Evolutionary conservation across 495 filamentous ascomycete species (phyloP).

Genomic region (Antarctomyces pellizariae): DNA sequence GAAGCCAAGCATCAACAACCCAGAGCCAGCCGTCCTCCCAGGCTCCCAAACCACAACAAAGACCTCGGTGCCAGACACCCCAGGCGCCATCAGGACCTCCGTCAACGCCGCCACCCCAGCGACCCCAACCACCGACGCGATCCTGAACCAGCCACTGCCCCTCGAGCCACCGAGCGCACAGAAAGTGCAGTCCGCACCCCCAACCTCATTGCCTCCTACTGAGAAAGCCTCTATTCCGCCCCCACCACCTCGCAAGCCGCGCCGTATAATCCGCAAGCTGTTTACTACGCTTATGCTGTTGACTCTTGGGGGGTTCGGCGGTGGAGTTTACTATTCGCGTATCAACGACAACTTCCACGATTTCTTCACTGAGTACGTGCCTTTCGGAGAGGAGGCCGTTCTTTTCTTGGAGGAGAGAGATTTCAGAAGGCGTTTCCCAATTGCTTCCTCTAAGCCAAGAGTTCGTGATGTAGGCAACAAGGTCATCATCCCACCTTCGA

Average conservation of each 20-base stretch:
- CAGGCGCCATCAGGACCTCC: conserved; percentile 17
- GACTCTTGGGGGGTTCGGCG: conserved; percentile 54
- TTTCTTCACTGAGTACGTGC: conserved; percentile 95
- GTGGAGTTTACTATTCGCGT: conserved; percentile 74
- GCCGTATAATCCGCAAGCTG: conserved; percentile 54
- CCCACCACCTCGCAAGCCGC: conserved; percentile 35
- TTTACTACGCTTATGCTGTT: conserved; percentile 49
- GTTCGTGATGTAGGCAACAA: conserved; percentile 38
- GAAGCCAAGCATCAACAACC: conserved; percentile 23
- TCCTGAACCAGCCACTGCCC: conserved; percentile 36
- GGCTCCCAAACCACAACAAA: conserved; percentile 30
- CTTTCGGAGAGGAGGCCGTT: conserved; percentile 83
- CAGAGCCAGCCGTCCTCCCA: conserved; percentile 29
- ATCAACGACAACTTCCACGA: conserved; percentile 96
- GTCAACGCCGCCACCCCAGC: conserved; percentile 13
- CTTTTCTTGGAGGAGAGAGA: conserved; percentile 95
- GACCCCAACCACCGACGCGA: conserved; percentile 26
- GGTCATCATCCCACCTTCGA: conserved; percentile 64
- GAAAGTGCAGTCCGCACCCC: conserved; percentile 20
- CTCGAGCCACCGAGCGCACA: conserved; percentile 27
- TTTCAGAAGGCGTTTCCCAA: conserved; percentile 74
- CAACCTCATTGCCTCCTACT: conserved; percentile 14
- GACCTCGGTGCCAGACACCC: conserved; percentile 22
- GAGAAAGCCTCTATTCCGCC: conserved; percentile 17
- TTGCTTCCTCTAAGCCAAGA: conserved; percentile 19